A percentile compares a stretch with the other conserved stretches of the same genome.
Conservation (phyloP, 768 basidiomycete genomes). For the Solioccasus polychromus region DNA sequence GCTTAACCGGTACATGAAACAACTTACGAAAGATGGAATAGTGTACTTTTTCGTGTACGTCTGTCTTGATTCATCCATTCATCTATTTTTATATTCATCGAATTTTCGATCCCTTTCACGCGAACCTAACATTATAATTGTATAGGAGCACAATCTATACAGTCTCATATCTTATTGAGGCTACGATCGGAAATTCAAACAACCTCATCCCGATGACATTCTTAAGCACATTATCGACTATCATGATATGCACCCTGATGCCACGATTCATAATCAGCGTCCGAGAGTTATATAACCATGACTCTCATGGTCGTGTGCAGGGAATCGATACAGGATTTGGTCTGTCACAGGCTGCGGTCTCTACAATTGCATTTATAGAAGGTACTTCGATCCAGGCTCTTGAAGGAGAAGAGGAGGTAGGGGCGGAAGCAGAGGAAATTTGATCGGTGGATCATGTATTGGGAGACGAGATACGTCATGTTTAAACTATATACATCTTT, state of each 20-base stretch:
- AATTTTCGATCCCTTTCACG: neutral
- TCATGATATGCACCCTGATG: neutral
- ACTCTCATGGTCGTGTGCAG: neutral
- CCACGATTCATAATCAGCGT: neutral
- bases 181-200: neutral
- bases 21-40: neutral
- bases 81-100: neutral
- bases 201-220: neutral
- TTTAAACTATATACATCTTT: no score
- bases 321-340: neutral
- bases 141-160: neutral
- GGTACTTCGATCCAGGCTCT: no score
- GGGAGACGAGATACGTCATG: no score
- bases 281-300: neutral
- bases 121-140: no score
- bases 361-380: no score
- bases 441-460: no score
- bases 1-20: neutral
- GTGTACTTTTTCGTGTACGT: neutral
- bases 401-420: no score
- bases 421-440: no score
- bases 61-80: neutral
- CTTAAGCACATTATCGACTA: neutral
- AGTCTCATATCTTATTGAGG: neutral
- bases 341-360: no score